Evolutionary conservation across 257 asterid species (phyloP), one percentile per base, ranked within the genome.

Genomic region (Gynochthodes officinalis): DNA sequence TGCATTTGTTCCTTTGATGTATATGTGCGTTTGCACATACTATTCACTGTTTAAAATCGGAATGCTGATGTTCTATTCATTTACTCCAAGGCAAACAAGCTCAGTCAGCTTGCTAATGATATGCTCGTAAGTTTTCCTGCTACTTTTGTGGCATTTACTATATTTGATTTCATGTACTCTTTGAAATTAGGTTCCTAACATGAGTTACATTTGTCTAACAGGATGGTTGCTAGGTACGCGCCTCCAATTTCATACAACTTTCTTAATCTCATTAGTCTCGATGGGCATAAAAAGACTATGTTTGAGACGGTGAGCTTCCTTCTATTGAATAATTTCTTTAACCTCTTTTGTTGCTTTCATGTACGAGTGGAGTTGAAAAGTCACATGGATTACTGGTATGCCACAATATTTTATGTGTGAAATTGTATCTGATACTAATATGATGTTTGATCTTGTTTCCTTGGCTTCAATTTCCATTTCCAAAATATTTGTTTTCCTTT

Each of bases 141-240:
- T 35, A 46, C 21, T 9, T 35, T 33, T 3, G 40, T 77, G 40
- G 4, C 66, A 12, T 64, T 60, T 50, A 69, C 71, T 40, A 54
- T 35, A 61, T 23, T 53, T 62, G 18, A 63, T 70, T 13, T 2
- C n/a, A 37, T 28, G 19, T 48, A 65, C 27, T 32, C 10, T 75
- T 62, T 35, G 37, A 39, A 27, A 25, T 2, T 23, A 60, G 48
- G 42, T 70, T 61, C 8, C 14, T 76, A 28, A 69, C 66, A 28
- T 16, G 64, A 52, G 27, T 77, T 77, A 59, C 46, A 49, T 80
- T 69, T 84, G 76, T 70, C 44, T 81, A 27, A 60, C 95, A 95
- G 99, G 91, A 89, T 92, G 98, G 93, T 95, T 82, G 99, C 98
- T 80, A 95, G 99, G 57, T 95, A 95, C 79, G 99, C 98, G 9